Percentiles rank a stretch among this genome's conserved stretches.
These are phyloP conservation scores for Silene uniflora DNA, from an alignment of 148 eudicot genomes.

Conservation along the genomic window DNA sequence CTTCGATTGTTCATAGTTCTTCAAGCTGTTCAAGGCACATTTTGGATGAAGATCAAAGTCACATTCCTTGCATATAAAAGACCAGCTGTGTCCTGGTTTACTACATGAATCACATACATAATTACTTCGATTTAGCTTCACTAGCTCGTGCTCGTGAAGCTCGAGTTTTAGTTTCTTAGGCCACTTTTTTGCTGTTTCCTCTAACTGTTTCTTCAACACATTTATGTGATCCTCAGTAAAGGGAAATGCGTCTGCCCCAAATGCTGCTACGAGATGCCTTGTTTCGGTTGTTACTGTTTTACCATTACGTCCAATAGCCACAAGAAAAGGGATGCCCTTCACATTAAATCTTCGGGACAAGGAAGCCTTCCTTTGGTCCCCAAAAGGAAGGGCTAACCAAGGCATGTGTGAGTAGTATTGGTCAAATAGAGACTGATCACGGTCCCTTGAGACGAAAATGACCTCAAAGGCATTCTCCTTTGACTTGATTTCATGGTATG, in stretches of 20 bases:
- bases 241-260: slow-evolving; percentile 56
- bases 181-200: slow-evolving; percentile 23
- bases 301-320: slow-evolving; percentile 47
- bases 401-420: slow-evolving; percentile 48
- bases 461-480: slow-evolving; percentile 48
- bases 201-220: slow-evolving; percentile 27
- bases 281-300: slow-evolving; percentile 42
- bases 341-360: slow-evolving; percentile 43
- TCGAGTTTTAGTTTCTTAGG: too few species aligned
- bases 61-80: too few species aligned
- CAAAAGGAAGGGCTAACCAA: slow-evolving; percentile 57
- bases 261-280: slow-evolving; percentile 30
- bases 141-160: too few species aligned
- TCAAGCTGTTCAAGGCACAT: too few species aligned
- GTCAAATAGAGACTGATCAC: slow-evolving; percentile 36
- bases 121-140: too few species aligned
- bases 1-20: too few species aligned
- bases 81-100: too few species aligned
- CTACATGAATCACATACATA: too few species aligned
- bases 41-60: too few species aligned
- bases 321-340: slow-evolving; percentile 42
- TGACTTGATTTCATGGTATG: slow-evolving; percentile 52
- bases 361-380: slow-evolving; percentile 40
- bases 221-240: slow-evolving; percentile 47
- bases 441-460: slow-evolving; percentile 50